These are phyloP conservation scores for Lipomyces yamanashiensis DNA, from an alignment of 805 yeast genomes.

Conservation along the genomic window DNA sequence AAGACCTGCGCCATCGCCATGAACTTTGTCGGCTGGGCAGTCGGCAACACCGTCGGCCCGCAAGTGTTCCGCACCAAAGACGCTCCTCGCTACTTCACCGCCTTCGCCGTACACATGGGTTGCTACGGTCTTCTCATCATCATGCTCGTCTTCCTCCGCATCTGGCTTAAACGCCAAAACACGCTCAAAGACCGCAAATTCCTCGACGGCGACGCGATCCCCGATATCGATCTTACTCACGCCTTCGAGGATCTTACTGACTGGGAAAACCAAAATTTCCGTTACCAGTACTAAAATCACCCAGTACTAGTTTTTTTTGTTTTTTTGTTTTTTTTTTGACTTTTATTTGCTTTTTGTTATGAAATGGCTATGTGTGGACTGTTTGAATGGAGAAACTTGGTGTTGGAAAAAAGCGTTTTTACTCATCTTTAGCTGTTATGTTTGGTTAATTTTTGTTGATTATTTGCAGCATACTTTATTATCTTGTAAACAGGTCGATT, in stretches of 20 bases:
- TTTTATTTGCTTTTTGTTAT: not conserved
- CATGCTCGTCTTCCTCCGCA: conserved; percentile 14
- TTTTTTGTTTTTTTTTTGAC: not conserved
- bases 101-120: conserved; percentile 26
- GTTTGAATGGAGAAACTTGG: too few species aligned
- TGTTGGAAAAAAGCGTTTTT: too few species aligned
- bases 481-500: too few species aligned
- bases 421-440: too few species aligned
- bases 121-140: conserved; percentile 21
- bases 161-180: conserved; percentile 24
- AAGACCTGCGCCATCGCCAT: conserved; percentile 26
- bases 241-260: conserved; percentile 28
- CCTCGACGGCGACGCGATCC: conserved; percentile 5
- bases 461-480: too few species aligned
- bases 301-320: not conserved
- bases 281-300: conserved; percentile 9
- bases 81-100: conserved; percentile 54
- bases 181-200: conserved; percentile 6
- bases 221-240: conserved; percentile 21
- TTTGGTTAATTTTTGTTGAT: too few species aligned
- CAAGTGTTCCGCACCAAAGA: conserved; percentile 60
- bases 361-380: not conserved
- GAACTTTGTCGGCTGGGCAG: conserved; percentile 38
- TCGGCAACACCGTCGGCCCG: conserved; percentile 70
- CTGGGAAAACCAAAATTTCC: conserved; percentile 19